Conservation (phyloP, 192 early-diverging fungal genomes). For the Umbelopsis isabellina region DNA sequence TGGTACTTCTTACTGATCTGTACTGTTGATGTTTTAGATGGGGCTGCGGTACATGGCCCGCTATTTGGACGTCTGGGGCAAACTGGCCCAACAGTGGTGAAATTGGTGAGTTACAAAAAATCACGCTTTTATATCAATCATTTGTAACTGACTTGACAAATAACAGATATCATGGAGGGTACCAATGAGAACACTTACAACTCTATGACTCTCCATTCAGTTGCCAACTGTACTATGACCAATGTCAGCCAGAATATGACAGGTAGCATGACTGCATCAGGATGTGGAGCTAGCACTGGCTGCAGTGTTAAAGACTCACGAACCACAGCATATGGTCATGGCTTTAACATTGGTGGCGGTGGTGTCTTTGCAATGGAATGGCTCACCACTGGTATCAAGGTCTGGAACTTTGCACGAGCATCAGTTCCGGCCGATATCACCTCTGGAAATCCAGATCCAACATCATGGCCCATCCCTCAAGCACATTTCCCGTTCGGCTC, state of each 20-base stretch:
- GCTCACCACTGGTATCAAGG: slow-evolving; percentile 40
- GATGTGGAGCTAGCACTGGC: not conserved
- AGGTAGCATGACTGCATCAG: slow-evolving; percentile 22
- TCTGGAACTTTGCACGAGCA: slow-evolving; percentile 40
- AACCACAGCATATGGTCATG: slow-evolving; percentile 33
- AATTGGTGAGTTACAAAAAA: slow-evolving; percentile 28
- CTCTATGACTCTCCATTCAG: slow-evolving; percentile 41
- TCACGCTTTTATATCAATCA: not conserved
- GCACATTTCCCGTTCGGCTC: slow-evolving; percentile 21
- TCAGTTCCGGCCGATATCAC: slow-evolving; percentile 44
- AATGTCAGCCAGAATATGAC: not conserved
- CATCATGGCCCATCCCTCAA: slow-evolving; percentile 30
- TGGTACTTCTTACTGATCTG: too few relatives aligned
- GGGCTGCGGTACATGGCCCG: slow-evolving; percentile 57
- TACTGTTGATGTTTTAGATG: not conserved
- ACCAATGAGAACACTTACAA: slow-evolving; percentile 36
- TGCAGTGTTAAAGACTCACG: slow-evolving; percentile 5
- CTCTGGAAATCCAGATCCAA: slow-evolving; percentile 38
- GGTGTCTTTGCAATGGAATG: slow-evolving; percentile 48
- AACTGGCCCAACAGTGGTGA: slow-evolving; percentile 51
- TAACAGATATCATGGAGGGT: slow-evolving; percentile 48
- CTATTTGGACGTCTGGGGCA: slow-evolving; percentile 49
- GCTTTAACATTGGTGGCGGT: slow-evolving; percentile 41
- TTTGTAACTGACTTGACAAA: not conserved
- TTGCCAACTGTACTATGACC: slow-evolving; percentile 38